Evolutionary conservation across 805 yeast genomes (phyloP).

Genomic region (Candida ponderosae): DNA sequence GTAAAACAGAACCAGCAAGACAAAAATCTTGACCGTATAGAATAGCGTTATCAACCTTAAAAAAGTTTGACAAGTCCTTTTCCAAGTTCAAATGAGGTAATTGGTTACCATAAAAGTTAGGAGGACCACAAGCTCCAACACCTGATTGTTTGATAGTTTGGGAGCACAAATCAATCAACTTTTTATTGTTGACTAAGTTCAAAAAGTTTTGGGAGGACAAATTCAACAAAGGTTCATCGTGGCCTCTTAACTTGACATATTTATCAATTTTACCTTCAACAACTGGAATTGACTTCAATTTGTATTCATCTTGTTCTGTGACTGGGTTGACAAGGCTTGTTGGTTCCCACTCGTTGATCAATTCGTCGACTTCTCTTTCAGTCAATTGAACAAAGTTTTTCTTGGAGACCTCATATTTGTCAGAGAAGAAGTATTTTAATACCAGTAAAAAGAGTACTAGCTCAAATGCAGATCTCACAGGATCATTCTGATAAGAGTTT

Average conservation of each 20-base stretch:
- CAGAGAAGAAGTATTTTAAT: slow-evolving; percentile 68
- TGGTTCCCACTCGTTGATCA: slow-evolving; percentile 89
- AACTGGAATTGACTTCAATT: slow-evolving; percentile 54
- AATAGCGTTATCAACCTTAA: slow-evolving; percentile 72
- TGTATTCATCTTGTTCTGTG: slow-evolving; percentile 46
- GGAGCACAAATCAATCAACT: background rate
- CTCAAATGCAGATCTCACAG: slow-evolving; percentile 82
- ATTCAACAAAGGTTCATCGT: slow-evolving; percentile 42
- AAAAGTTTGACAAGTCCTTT: slow-evolving; percentile 62
- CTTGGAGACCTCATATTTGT: slow-evolving; percentile 69
- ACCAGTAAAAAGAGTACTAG: slow-evolving; percentile 72
- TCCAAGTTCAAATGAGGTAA: slow-evolving; percentile 82
- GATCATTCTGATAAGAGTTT: slow-evolving; percentile 89
- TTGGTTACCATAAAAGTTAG: slow-evolving; percentile 94
- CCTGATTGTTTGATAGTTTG: slow-evolving; percentile 32
- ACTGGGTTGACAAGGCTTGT: slow-evolving; percentile 65
- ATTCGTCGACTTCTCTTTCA: slow-evolving; percentile 64
- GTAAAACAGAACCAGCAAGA: slow-evolving; percentile 80
- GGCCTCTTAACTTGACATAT: slow-evolving; percentile 20
- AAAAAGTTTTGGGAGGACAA: slow-evolving; percentile 68
- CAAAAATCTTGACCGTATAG: slow-evolving; percentile 90
- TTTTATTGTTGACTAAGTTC: slow-evolving; percentile 31
- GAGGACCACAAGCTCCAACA: slow-evolving; percentile 98
- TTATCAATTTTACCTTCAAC: slow-evolving; percentile 43
- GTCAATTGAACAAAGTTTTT: slow-evolving; percentile 57